phyloP scores from a whole-genome alignment of 352 stramenopile genomes.

The Pilasporangium apinafurcum region DNA sequence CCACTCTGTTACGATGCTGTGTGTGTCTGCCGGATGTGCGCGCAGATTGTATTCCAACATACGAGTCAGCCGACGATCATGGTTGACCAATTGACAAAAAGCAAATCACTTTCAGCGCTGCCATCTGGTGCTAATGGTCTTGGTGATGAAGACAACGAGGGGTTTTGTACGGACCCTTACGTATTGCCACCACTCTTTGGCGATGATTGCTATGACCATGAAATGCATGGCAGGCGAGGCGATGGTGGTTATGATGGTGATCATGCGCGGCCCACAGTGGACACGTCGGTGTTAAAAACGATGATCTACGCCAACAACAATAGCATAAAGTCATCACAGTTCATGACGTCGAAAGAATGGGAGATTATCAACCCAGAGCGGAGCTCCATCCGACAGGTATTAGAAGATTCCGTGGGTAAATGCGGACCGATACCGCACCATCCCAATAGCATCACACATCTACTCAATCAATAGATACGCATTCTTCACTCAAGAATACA shows the following conservation, averaged over 20 bases:
- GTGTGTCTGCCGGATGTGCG: slow-evolving; percentile 67
- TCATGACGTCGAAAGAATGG: slow-evolving; percentile 69
- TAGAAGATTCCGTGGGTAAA: slow-evolving; percentile 28
- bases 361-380: slow-evolving; percentile 50
- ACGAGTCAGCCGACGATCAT: slow-evolving; percentile 1
- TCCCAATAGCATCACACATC: not conserved
- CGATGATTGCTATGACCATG: slow-evolving; percentile 28
- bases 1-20: slow-evolving; percentile 71
- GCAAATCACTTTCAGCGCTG: not conserved
- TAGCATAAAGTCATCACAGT: slow-evolving; percentile 23
- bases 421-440: not conserved
- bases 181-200: slow-evolving; percentile 58
- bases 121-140: too few species aligned
- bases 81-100: not conserved
- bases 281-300: slow-evolving; percentile 43
- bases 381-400: slow-evolving; percentile 41
- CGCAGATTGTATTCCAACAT: slow-evolving; percentile 55
- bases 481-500: too few species aligned
- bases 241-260: slow-evolving; percentile 11
- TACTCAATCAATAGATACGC: too few species aligned
- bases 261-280: slow-evolving; percentile 6
- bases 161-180: slow-evolving; percentile 54
- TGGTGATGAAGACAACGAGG: slow-evolving; percentile 4
- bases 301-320: slow-evolving; percentile 57
- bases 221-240: not conserved